Conservation (phyloP, 768 basidiomycete species). For the Boletus reticulatus region DNA sequence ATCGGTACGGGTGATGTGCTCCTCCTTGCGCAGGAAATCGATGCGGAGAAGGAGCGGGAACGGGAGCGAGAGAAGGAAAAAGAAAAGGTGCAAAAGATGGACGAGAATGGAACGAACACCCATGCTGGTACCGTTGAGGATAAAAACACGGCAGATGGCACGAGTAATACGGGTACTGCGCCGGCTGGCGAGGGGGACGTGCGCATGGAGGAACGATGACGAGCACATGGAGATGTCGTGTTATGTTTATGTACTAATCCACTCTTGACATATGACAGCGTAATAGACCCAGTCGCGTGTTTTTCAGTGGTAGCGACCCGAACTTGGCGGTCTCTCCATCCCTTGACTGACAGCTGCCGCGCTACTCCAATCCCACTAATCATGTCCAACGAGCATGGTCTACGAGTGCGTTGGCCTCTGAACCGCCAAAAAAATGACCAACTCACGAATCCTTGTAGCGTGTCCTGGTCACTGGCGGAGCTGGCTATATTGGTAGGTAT, state of each 20-base stretch:
- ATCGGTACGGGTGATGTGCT: constrained; percentile 78
- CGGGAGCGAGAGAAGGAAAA: constrained; percentile 36
- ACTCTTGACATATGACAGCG: neutral
- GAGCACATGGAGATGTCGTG: neutral
- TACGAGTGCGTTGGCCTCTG: constrained; percentile 44
- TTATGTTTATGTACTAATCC: neutral
- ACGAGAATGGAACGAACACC: constrained; percentile 17
- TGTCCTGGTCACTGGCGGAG: constrained; percentile 75
- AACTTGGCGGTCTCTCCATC: neutral
- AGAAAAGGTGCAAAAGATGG: constrained; percentile 28
- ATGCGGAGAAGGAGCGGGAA: constrained; percentile 36
- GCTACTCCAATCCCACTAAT: constrained; percentile 1
- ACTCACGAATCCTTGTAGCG: constrained; percentile 37
- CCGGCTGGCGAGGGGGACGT: constrained; percentile 44
- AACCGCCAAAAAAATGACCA: neutral
- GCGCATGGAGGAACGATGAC: constrained; percentile 46
- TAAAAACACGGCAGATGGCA: constrained; percentile 19
- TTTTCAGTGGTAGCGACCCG: constrained; percentile 4
- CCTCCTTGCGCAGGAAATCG: constrained; percentile 37
- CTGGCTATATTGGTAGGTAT: constrained; percentile 81
- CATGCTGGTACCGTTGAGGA: constrained; percentile 27
- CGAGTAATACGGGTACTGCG: constrained; percentile 10
- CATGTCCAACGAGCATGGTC: constrained; percentile 33
- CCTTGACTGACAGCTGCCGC: neutral
- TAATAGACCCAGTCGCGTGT: constrained; percentile 10